Base-by-base conservation (phyloP, 129 eudicot genomes). In the Ambrosia artemisiifolia region DNA sequence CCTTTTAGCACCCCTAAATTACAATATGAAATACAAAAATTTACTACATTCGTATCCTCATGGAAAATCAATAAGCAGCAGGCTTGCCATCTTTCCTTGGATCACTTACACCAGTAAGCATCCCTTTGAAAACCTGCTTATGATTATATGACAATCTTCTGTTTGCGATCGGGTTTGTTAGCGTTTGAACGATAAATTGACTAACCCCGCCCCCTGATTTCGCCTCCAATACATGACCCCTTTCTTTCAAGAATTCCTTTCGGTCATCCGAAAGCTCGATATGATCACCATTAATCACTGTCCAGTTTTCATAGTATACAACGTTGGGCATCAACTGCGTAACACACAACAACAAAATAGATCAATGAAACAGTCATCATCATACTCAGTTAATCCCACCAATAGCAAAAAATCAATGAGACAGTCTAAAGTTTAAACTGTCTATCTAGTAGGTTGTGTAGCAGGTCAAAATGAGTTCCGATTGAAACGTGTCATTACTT, bases 41-140 rank as follows among this genome's bases (percentile, higher is more conserved):
- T 24, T 55, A 19, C 62, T 19, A 19, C 35, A 19, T 20, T 2
- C 6, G 28, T 12, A 28, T 57, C n/a, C 32, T 28, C 11, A 55
- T 28, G 20, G 47, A 64, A 38, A 40, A 65, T 73, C 63, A 63
- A 18, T 59, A 73, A 42, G 86, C 91, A 34, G 93, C 96, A 44
- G 97, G 93, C 65, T 63, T 81, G 14, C 96, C 97, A 56, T 87
- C 91, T 85, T 88, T 88, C 72, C 97, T 82, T 14, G 93, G 93
- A 72, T 91, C 97, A 81, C 96, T 86, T n/a, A 91, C 92, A 5
- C 87, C 96, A 19, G 85, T 88, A 47, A 91, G 88, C 47, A 76
- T 57, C 51, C 96, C 97, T 66, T 33, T 82, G 4, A 72, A 49
- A 36, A 73, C 79, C 30, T 61, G 17, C 36, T 49, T 73, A 63